Evolutionary conservation across 2,329 filamentous ascomycete genomes (phyloP).

Genomic region (Ascochyta fabae): DNA sequence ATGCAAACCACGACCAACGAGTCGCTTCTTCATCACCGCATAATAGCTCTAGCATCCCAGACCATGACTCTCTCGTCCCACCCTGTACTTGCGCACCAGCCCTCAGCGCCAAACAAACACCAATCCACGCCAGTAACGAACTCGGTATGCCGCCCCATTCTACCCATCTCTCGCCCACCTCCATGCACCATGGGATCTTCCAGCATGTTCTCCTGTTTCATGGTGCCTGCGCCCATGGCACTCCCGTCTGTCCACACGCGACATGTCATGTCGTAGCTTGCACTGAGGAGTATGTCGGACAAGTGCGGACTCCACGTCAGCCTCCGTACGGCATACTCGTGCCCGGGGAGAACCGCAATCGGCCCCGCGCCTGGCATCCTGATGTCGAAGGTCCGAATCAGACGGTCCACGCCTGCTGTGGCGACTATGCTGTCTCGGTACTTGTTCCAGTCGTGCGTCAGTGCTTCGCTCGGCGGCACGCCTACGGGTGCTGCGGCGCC

Average conservation of each 20-base stretch:
- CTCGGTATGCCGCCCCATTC: conserved; percentile 93
- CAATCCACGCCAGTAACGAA: conserved; percentile 97
- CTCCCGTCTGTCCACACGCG: conserved; percentile 90
- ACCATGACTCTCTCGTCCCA: conserved; percentile 93
- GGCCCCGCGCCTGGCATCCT: conserved; percentile 77
- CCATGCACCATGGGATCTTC: conserved; percentile 50
- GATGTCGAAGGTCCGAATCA: conserved; percentile 90
- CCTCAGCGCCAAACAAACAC: conserved; percentile 94
- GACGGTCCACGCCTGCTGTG: conserved; percentile 85
- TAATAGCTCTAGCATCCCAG: conserved; percentile 82
- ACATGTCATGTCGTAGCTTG: conserved; percentile 98
- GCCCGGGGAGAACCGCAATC: conserved; percentile 75
- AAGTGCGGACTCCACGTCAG: conserved; percentile 93
- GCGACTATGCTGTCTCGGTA: conserved; percentile 86
- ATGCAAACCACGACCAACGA: neutral
- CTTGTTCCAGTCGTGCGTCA: conserved; percentile 99
- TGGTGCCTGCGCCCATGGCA: conserved; percentile 51
- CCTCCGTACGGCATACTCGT: conserved; percentile 87
- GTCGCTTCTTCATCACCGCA: conserved; percentile 47
- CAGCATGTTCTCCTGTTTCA: conserved; percentile 43
- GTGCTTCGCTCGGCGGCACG: conserved; percentile 75
- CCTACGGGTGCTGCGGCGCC: conserved; percentile 50
- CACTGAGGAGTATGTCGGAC: conserved; percentile 84
- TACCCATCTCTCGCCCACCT: conserved; percentile 74
- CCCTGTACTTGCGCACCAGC: conserved; percentile 92